Evolutionary conservation across 305 asterid species (phyloP).

Genomic region (Ilex paraguariensis): DNA sequence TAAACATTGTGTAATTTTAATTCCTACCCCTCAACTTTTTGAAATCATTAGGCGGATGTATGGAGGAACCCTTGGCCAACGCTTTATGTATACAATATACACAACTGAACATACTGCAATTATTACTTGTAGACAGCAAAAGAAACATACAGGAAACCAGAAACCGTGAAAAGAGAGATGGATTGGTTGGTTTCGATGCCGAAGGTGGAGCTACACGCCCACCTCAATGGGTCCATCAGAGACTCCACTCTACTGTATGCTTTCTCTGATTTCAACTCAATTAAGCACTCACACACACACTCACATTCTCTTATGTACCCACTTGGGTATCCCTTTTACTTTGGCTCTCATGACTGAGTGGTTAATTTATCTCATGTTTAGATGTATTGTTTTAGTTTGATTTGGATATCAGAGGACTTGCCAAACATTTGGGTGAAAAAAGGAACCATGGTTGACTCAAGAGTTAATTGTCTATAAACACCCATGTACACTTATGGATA

Average conservation of each 20-base stretch:
- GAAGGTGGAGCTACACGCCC: constrained; percentile 86
- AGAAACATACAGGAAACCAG: background rate
- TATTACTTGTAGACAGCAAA: background rate
- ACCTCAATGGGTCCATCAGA: constrained; percentile 91
- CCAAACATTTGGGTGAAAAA: too few species aligned
- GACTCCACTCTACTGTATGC: constrained; percentile 74
- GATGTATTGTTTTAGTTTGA: background rate
- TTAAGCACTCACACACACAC: background rate
- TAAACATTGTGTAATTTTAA: too few species aligned
- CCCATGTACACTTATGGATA: too few species aligned
- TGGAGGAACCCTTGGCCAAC: too few species aligned
- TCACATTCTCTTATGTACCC: background rate
- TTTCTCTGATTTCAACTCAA: constrained; percentile 1
- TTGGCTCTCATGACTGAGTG: background rate
- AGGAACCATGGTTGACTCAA: too few species aligned
- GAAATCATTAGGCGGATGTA: too few species aligned
- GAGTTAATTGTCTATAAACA: too few species aligned
- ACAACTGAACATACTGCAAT: too few species aligned
- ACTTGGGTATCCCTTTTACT: too few species aligned
- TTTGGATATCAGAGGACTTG: background rate
- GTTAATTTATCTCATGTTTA: background rate
- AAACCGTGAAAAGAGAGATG: constrained; percentile 11
- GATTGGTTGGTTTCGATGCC: constrained; percentile 78
- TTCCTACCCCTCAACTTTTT: too few species aligned
- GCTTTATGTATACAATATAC: too few species aligned